Conservation (phyloP, 2,329 filamentous ascomycete genomes). For the Penicillium sp. region DNA sequence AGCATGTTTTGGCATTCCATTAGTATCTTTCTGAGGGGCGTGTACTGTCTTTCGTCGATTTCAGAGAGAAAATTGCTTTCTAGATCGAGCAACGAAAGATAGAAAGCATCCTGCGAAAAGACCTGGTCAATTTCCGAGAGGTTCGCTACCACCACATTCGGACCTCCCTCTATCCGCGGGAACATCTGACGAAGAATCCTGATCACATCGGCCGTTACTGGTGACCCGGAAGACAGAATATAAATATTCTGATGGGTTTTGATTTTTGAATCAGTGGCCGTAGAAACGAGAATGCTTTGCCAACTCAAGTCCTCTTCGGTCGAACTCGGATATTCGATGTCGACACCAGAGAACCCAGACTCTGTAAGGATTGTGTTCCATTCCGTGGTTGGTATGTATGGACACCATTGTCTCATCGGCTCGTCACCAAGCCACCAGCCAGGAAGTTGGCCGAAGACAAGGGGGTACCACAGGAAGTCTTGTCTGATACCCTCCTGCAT, state of each 20-base stretch:
- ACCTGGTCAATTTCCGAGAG: neutral
- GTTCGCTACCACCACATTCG: neutral
- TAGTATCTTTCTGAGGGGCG: slow-evolving; percentile 5
- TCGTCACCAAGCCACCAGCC: slow-evolving; percentile 23
- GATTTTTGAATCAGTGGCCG: slow-evolving; percentile 3
- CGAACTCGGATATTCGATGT: slow-evolving; percentile 19
- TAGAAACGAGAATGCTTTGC: slow-evolving; percentile 22
- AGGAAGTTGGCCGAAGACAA: slow-evolving; percentile 20
- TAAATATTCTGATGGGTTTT: neutral
- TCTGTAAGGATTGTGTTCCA: slow-evolving; percentile 14
- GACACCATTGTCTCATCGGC: slow-evolving; percentile 17
- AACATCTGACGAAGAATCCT: neutral
- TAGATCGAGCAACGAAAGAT: slow-evolving; percentile 15
- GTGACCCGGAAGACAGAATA: slow-evolving; percentile 6
- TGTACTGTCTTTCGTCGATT: slow-evolving; percentile 3
- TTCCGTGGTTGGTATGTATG: slow-evolving; percentile 15
- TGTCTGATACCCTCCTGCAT: slow-evolving; percentile 23
- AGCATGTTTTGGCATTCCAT: slow-evolving; percentile 9
- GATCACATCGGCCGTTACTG: neutral
- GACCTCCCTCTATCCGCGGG: neutral
- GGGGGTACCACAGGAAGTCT: slow-evolving; percentile 22
- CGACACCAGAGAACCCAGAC: slow-evolving; percentile 18
- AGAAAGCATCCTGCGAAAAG: slow-evolving; percentile 1
- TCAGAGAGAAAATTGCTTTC: slow-evolving; percentile 4
- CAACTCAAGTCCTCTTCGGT: slow-evolving; percentile 13